Evolutionary conservation across 192 early-diverging fungal genomes (phyloP), one percentile per base, ranked within the genome.

Genomic region (Podila horticola): DNA sequence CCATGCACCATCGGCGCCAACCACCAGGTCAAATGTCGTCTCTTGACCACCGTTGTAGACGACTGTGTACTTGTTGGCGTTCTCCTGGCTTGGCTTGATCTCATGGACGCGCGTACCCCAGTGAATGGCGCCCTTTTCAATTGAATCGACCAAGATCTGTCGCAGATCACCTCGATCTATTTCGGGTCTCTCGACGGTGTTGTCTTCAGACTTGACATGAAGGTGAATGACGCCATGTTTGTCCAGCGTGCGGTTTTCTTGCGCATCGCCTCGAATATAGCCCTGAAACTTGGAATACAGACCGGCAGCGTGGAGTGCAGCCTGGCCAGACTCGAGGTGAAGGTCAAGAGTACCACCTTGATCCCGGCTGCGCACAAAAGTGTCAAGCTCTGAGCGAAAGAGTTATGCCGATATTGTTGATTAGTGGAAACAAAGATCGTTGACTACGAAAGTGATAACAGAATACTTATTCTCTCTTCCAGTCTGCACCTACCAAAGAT

Each of bases 1-100:
- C 88, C 88, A 89, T 34, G 86, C 85, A n/a, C 88, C 88, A 73
- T 89, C 88, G 15, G 86, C 84, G 34, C 87, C 88, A n/a, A 90
- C 76, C 13, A 90, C 81, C 28, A 88, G 50, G 66, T 87, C 84
- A 29, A 66, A 58, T 15, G 55, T 62, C 50, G 67, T 52, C 28
- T 63, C 71, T 12, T 64, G 57, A 41, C 76, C 72, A 61, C 64
- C 72, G 34, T 62, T 52, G 52, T 84, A 84, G 38, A 55, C 64
- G 26, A 84, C 58, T 11, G 45, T 66, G 60, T 59, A 67, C 19
- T 67, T 72, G 49, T 55, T 31, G 48, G 34, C 58, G 26, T 70
- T 51, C 52, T 66, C 51, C 33, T 58, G 51, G 31, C 52, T 58
- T 34, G 67, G 72, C 50, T 79, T 69, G 22, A 83, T 60, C 20